Evolutionary conservation across 371 early-diverging fungal species (phyloP), one percentile per base, ranked within the genome.

Genomic region (Mucor irregularis): DNA sequence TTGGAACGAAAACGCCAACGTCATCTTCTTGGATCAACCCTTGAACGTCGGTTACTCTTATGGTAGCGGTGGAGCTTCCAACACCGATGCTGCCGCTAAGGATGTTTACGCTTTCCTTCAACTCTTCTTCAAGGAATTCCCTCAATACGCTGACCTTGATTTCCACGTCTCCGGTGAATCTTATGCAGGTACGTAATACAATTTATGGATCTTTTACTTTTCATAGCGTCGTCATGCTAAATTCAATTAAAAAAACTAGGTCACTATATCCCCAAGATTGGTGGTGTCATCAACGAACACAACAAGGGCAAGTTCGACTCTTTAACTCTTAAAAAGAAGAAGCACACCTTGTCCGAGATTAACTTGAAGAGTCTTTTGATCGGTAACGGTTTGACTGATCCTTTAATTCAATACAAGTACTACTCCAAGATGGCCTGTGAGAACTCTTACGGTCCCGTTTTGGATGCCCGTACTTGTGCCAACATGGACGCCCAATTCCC

Each of bases 381-480:
- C 40, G 97, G 97, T 31, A 97, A 97, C 62, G 98, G 96, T 8
- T 71, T 96, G 62, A 91, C 91, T 3, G 95, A 96, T 59, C 93
- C 94, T 22, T 74, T 89, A 50, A 75, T 84, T 7, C 97, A 97
- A 78, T 96, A 93, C 76, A 83, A 90, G 68, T 93, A 88, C 71
- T 97, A 94, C 68, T 82, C 91, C 14, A 73, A 89, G 56, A 93
- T 93, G 90, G 93, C 93, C 4, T 91, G 92, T 67, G 83, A 89
- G 35, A 86, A 86, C 30, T 56, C 53, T 13, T 92, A 96, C 49
- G 85, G 83, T 9, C 85, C 94, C 13, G 86, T 93, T 24, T 69
- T 94, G 25, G 63, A 72, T 19, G 71, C 85, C 57, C 58, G 65
- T 8, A 72, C 81, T 45, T 94, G 94, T 63, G 78, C 83, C 14